Conservation (phyloP, 139 green algal genomes). For the Spirogloea muscicola region DNA sequence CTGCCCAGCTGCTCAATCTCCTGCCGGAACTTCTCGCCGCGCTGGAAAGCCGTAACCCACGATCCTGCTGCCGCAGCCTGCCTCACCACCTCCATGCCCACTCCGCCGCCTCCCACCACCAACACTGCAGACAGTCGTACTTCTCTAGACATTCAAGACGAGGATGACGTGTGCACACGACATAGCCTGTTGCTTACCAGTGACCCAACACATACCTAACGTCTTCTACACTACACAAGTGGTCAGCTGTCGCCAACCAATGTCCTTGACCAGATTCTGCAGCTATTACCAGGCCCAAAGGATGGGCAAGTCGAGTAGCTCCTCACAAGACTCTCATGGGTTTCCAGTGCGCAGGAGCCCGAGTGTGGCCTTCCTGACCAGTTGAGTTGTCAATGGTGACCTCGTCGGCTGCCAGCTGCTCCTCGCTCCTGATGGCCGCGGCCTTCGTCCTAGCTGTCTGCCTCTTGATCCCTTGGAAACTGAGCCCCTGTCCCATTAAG, state of each 20-base stretch:
- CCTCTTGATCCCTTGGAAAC: too few relatives aligned
- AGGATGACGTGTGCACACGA: not conserved
- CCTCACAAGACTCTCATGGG: not conserved
- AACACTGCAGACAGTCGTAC: conserved; percentile 54
- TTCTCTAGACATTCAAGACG: not conserved
- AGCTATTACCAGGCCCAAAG: not conserved
- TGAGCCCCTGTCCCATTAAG: too few relatives aligned
- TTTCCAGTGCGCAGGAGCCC: too few relatives aligned
- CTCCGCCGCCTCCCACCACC: conserved; percentile 82
- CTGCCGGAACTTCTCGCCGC: conserved; percentile 53
- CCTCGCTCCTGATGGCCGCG: too few relatives aligned
- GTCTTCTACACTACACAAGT: too few relatives aligned
- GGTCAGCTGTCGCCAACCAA: not conserved
- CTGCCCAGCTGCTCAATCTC: conserved; percentile 93
- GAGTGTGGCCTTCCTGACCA: not conserved
- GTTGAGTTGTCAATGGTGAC: conserved; percentile 35
- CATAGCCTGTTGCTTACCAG: not conserved
- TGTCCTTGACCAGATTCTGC: not conserved
- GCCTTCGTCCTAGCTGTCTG: too few relatives aligned
- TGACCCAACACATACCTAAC: not conserved
- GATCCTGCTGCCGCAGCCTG: conserved; percentile 85
- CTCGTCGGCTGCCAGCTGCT: not conserved
- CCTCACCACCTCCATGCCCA: conserved; percentile 76
- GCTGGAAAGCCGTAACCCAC: conserved; percentile 84
- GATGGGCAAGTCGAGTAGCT: not conserved